Evolutionary conservation across 495 filamentous ascomycete genomes (phyloP).

Genomic region (Podospora fimiseda): DNA sequence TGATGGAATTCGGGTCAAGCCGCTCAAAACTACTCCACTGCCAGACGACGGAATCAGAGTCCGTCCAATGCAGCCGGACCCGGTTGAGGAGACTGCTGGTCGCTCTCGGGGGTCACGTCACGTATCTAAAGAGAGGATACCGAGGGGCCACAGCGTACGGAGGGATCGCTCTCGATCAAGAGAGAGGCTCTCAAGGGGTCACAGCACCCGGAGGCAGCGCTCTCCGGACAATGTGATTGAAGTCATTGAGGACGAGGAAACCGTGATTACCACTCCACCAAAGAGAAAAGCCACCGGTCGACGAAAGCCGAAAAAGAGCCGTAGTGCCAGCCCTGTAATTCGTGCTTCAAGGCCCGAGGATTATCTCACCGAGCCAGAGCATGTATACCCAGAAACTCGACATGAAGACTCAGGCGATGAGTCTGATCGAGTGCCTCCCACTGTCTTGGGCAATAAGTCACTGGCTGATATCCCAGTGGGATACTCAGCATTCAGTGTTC

Average conservation of each 20-base stretch:
- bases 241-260: conserved; percentile 29
- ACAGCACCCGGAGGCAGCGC: too few species aligned
- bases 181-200: neutral
- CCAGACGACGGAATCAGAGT: conserved; percentile 21
- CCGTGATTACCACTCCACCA: conserved; percentile 18
- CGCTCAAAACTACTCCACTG: conserved; percentile 18
- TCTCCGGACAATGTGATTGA: conserved; percentile 47
- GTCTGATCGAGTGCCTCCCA: conserved; percentile 32
- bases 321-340: conserved; percentile 12
- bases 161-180: too few species aligned
- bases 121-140: conserved; percentile 17
- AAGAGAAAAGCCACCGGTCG: conserved; percentile 17
- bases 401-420: conserved; percentile 16
- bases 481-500: conserved; percentile 53
- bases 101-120: conserved; percentile 26
- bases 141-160: conserved; percentile 16
- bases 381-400: neutral
- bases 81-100: conserved; percentile 24
- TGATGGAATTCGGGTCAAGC: conserved; percentile 31
- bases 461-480: conserved; percentile 51
- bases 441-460: conserved; percentile 38
- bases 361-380: conserved; percentile 3
- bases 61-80: conserved; percentile 22
- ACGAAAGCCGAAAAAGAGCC: conserved; percentile 13
- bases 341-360: neutral